Conservation (phyloP, 2,329 filamentous ascomycete genomes). For the Coniochaeta sp. region DNA sequence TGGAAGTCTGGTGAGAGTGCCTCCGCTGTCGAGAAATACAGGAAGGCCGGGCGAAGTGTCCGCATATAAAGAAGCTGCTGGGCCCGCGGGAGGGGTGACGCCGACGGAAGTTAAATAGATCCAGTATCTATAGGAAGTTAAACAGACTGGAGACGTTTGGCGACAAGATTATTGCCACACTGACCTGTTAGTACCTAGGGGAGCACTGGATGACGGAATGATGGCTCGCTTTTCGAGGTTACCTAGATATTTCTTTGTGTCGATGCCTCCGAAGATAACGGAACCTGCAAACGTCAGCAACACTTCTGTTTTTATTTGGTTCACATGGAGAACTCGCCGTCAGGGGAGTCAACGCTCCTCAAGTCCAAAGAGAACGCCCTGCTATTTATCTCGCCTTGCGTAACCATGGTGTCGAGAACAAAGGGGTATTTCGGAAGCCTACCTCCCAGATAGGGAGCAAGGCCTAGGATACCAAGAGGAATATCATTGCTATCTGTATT, state of each 20-base stretch:
- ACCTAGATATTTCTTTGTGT: constrained; percentile 41
- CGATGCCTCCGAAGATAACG: constrained; percentile 41
- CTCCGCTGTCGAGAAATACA: constrained; percentile 35
- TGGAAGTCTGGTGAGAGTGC: constrained; percentile 38
- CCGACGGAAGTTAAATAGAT: constrained; percentile 11
- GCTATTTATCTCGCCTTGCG: constrained; percentile 36
- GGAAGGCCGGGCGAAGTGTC: background rate
- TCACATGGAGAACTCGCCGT: constrained; percentile 14
- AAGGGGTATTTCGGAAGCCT: constrained; percentile 34
- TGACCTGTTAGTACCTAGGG: background rate
- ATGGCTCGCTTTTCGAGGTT: constrained; percentile 30
- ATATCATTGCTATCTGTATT: constrained; percentile 33
- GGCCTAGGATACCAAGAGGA: constrained; percentile 39
- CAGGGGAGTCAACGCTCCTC: constrained; percentile 29
- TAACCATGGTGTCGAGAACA: constrained; percentile 37
- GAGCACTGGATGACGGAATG: constrained; percentile 13
- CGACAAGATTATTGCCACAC: background rate
- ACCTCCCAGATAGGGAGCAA: constrained; percentile 28
- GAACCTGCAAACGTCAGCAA: constrained; percentile 19
- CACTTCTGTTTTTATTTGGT: background rate
- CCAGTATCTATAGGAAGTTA: constrained; percentile 7
- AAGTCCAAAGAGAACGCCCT: constrained; percentile 40
- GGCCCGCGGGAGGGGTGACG: constrained; percentile 4
- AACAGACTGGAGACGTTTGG: background rate
- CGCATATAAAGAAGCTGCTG: background rate